Base-by-base conservation (phyloP, 2,329 filamentous ascomycete species). In the Fusarium sp. region DNA sequence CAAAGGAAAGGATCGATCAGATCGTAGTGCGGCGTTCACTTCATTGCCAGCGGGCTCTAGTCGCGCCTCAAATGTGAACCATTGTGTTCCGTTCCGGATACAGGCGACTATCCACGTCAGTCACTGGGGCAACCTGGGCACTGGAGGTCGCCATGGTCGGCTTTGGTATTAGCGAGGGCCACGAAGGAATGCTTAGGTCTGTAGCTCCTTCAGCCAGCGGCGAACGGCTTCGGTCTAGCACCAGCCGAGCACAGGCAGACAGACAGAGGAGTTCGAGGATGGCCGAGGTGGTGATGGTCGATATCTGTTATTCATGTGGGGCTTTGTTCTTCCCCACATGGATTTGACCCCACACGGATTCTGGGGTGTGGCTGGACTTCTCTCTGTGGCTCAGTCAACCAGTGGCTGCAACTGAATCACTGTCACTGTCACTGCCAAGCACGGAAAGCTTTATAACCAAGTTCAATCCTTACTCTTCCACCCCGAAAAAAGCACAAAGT, bases 201-300 rank as follows among this genome's bases (percentile, higher is more conserved):
- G 5, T 7, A 3, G 2, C 1, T 42, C 14, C 14, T 42, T 22
- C 6, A 14, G n/a, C 3, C 6, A 22, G n/a, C 3, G 40, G 10
- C 0, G 6, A 3, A 20, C 3, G 11, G 13, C n/a, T 7, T 45
- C 20, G n/a, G 11, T 22, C 6, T 22, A 14, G 0, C 6, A 45
- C 6, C 6, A 45, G 20, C 20, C 20, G 20, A 22, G 6, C 11
- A 45, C 1, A 14, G 20, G 6, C 4, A 22, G 13, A 22, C n/a
- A 45, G 6, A 22, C 4, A 14, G 3, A 45, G 4, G 20, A 14
- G 20, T 20, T 45, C 5, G 14, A 45, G 6, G 40, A 45, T 14
- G 20, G 20, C 8, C 40, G 13, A 13, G 40, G n/a, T 40, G 10
- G 18, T n/a, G 36, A 40, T 40, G 36, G 18, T 38, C 18, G 9